Percentiles rank a stretch among this genome's conserved stretches.
Evolutionary conservation across 192 early-diverging fungal genomes (phyloP).

Genomic region (Pilobolus umbonatus): DNA sequence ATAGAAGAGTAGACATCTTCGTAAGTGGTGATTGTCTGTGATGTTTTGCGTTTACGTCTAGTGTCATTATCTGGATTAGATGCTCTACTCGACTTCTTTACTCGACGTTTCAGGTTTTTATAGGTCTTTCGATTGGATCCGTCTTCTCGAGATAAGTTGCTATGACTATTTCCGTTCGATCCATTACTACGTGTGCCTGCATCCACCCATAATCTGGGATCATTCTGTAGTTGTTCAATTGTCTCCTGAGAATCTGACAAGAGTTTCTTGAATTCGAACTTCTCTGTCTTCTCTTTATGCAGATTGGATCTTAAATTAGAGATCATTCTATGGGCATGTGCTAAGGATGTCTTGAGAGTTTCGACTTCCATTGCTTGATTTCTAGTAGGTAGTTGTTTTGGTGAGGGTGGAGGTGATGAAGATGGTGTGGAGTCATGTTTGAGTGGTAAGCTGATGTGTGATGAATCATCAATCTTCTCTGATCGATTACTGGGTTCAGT

Average conservation of each 20-base stretch:
- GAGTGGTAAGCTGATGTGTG: background rate
- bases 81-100: background rate
- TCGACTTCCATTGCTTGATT: slow-evolving; percentile 33
- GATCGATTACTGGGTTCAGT: background rate
- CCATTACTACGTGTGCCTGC: background rate
- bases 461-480: background rate
- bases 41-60: background rate
- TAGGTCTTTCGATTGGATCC: background rate
- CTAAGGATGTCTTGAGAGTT: slow-evolving; percentile 33
- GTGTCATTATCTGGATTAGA: slow-evolving; percentile 1
- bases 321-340: slow-evolving; percentile 48
- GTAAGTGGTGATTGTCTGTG: background rate
- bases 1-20: slow-evolving; percentile 6
- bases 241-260: slow-evolving; percentile 52
- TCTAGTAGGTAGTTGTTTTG: slow-evolving; percentile 11
- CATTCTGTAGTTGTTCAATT: slow-evolving; percentile 50
- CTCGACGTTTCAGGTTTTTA: background rate
- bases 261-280: slow-evolving; percentile 49
- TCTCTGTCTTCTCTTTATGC: slow-evolving; percentile 50
- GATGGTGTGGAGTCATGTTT: slow-evolving; percentile 1
- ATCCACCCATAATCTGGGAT: slow-evolving; percentile 35
- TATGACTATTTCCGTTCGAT: background rate
- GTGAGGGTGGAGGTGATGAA: slow-evolving; percentile 26
- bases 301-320: slow-evolving; percentile 47
- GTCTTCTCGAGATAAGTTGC: background rate